These are phyloP conservation scores for Sporothrix mexicana DNA, from an alignment of 2,329 filamentous ascomycete genomes.

Conservation along the genomic window DNA sequence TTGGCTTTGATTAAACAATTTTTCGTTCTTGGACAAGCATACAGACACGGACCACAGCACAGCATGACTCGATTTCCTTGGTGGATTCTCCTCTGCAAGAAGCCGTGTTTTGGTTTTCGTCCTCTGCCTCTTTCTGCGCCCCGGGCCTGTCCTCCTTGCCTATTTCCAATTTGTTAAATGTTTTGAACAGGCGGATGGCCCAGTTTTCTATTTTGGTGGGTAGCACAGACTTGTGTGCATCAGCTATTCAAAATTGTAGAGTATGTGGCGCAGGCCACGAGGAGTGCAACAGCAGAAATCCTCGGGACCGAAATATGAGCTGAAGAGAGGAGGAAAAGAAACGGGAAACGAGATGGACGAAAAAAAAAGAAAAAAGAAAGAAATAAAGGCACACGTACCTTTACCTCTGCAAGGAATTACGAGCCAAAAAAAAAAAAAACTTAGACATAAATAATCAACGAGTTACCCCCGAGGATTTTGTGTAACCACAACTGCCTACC, in stretches of 20 bases:
- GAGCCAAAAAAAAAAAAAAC: neutral
- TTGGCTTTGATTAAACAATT: neutral
- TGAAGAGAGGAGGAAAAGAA: neutral
- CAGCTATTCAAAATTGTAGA: neutral
- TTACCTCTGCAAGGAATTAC: neutral
- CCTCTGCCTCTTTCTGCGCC: neutral
- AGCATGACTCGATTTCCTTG: conserved; percentile 6
- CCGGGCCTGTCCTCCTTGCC: neutral
- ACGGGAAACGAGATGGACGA: neutral
- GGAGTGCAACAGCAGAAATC: neutral
- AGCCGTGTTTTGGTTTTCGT: neutral
- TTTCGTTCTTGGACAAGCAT: neutral
- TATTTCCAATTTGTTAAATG: neutral
- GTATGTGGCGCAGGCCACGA: conserved; percentile 19
- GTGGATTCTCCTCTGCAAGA: neutral
- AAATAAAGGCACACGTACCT: neutral
- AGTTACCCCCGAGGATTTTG: neutral
- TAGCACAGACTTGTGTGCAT: conserved; percentile 4
- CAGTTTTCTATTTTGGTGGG: conserved; percentile 4
- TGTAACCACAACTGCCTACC: neutral
- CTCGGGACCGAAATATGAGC: neutral
- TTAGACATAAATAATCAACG: neutral
- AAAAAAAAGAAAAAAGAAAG: neutral
- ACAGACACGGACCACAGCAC: neutral
- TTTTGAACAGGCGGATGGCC: neutral